These are phyloP conservation scores for Ogataea salicorniae DNA, from an alignment of 805 yeast species.

Conservation along the genomic window DNA sequence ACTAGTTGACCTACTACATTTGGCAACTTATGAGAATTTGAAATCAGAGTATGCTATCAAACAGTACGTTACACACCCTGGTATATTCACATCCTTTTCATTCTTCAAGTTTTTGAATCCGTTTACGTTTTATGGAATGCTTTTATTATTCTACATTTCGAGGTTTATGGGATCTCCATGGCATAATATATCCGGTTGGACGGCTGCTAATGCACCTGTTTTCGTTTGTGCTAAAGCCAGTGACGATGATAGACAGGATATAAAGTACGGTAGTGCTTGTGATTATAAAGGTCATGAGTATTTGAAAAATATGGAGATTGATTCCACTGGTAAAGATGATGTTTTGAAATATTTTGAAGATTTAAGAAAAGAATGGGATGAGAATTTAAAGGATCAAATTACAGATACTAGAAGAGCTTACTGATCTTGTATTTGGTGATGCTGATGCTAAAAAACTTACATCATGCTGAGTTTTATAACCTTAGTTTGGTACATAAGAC, in stretches of 20 bases:
- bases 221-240: constrained; percentile 55
- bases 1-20: constrained; percentile 75
- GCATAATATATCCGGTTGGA: constrained; percentile 85
- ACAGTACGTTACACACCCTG: constrained; percentile 87
- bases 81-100: constrained; percentile 82
- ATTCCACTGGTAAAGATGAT: constrained; percentile 58
- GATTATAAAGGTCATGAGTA: constrained; percentile 60
- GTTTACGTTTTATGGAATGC: constrained; percentile 82
- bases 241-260: constrained; percentile 40
- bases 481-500: no score
- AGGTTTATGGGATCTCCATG: constrained; percentile 79
- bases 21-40: constrained; percentile 57
- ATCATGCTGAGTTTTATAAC: not conserved
- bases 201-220: constrained; percentile 84
- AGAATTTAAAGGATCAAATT: constrained; percentile 67
- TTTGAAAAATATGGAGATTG: constrained; percentile 51
- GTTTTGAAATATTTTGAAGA: constrained; percentile 59
- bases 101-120: constrained; percentile 71
- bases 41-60: constrained; percentile 45
- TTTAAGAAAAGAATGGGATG: constrained; percentile 67
- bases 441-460: not conserved
- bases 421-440: not conserved
- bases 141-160: constrained; percentile 75
- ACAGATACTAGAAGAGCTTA: constrained; percentile 24
- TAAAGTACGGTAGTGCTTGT: constrained; percentile 72